A percentile compares a stretch with the other conserved stretches of the same genome.
Evolutionary conservation across 345 rosid genomes (phyloP).

Genomic region (Heritiera fomes): DNA sequence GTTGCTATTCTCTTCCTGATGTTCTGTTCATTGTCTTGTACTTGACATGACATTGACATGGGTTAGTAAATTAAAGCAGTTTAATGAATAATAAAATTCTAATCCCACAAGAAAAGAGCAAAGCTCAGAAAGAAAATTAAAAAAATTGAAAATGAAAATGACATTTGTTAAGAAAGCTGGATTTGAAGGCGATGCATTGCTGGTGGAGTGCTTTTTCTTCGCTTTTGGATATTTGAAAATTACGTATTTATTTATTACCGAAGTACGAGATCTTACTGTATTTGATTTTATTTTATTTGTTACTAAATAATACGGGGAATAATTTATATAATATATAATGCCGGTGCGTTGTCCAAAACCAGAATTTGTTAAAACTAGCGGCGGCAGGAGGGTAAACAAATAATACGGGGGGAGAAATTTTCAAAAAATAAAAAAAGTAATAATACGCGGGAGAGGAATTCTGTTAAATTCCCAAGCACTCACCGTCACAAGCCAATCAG

Average conservation of each 20-base stretch:
- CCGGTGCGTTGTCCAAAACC: slow-evolving; percentile 11
- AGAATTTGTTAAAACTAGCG: slow-evolving; percentile 6
- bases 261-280: not conserved
- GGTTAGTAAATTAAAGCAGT: not conserved
- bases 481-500: no score
- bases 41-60: not conserved
- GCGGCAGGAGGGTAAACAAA: not conserved
- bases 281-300: not conserved
- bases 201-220: not conserved
- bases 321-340: not conserved
- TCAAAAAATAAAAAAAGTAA: no score
- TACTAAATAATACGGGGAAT: not conserved
- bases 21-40: not conserved
- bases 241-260: not conserved
- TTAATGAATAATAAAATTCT: not conserved
- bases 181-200: not conserved
- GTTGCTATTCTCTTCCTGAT: slow-evolving; percentile 5
- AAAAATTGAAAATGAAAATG: no score
- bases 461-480: not conserved
- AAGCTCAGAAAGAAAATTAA: not conserved
- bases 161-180: no score
- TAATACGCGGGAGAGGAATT: not conserved
- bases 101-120: not conserved
- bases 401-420: no score
- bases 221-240: not conserved